Evolutionary conservation across 169 alveolate species (phyloP), one percentile per base, ranked within the genome.

Genomic region (Cryptosporidium canis): DNA sequence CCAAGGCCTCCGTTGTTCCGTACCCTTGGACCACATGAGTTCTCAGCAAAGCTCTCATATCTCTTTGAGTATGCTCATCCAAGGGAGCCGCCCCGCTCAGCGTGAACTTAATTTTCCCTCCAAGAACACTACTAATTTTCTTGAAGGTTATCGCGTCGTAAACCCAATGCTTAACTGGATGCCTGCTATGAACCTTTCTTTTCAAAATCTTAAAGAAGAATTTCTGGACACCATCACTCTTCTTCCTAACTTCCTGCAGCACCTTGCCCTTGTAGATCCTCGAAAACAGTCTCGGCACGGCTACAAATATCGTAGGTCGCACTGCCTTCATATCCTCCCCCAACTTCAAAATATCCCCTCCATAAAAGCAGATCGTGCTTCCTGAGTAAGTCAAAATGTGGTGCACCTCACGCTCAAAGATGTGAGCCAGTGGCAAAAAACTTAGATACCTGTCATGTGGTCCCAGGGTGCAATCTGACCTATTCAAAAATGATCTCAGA

Each of bases 401-500:
- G 83, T 94, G 95, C 37, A 94, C 94, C 66, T 90, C 91, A 27
- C 98, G 94, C 85, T 98, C 99, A 91, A 96, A 95, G 67, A 97
- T 91, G 92, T 98, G 99, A 0, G 99, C 99, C 90, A 95, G 90
- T 21, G 99, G 99, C 31, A 98, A 85, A 91, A 95, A 98, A 33
- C 98, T 94, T 71, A 97, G 90, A 91, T 96, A 94, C 67, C 91
- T 91, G 91, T 96, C 98, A 21, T 90, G 56, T 14, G 87, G 87
- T 33, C 45, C 58, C 11, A 77, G 51, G 11, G 70, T 43, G 43
- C 91, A 31, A 39, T 92, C 93, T 48, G 93, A 67, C 63, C 96
- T 85, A 83, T 93, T 93, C 48, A 90, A 44, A 63, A 92, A 91
- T 39, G 95, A 61, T 55, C 87, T 83, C 27, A 83, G 6, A 55